phyloP scores from a whole-genome alignment of 2,329 filamentous ascomycete genomes.

The Fusarium pseudonygamai region DNA sequence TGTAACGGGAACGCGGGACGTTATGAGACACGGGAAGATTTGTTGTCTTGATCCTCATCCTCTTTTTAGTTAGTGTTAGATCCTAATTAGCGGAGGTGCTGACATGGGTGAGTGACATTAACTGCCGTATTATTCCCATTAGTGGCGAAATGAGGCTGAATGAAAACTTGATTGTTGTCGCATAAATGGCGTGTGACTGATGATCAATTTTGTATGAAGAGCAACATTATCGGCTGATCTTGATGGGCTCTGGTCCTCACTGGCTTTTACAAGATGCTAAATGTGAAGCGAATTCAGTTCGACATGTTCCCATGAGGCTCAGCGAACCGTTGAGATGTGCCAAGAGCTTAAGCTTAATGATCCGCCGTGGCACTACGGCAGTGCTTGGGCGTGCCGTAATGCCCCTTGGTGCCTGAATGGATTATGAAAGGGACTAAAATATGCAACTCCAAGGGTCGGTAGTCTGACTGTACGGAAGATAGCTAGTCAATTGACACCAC shows the following conservation, averaged over 20 bases:
- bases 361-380: neutral
- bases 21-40: neutral
- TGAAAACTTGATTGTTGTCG: neutral
- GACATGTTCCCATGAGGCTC: neutral
- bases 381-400: neutral
- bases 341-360: neutral
- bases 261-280: neutral
- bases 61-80: neutral
- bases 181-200: accelerated
- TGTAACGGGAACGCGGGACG: neutral
- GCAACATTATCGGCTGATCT: no score
- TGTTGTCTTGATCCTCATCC: neutral
- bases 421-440: no score
- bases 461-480: no score
- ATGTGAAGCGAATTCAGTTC: neutral
- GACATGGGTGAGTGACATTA: neutral
- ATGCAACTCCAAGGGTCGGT: neutral
- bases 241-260: accelerated
- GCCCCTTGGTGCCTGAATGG: neutral
- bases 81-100: neutral
- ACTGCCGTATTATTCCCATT: neutral
- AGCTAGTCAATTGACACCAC: no score
- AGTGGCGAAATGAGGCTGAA: neutral
- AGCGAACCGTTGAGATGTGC: neutral
- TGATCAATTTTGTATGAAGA: accelerated